Percentiles rank a stretch among this genome's conserved stretches.
These are phyloP conservation scores for Stygiomarasmius scandens DNA, from an alignment of 1,284 basidiomycete species.

Conservation along the genomic window DNA sequence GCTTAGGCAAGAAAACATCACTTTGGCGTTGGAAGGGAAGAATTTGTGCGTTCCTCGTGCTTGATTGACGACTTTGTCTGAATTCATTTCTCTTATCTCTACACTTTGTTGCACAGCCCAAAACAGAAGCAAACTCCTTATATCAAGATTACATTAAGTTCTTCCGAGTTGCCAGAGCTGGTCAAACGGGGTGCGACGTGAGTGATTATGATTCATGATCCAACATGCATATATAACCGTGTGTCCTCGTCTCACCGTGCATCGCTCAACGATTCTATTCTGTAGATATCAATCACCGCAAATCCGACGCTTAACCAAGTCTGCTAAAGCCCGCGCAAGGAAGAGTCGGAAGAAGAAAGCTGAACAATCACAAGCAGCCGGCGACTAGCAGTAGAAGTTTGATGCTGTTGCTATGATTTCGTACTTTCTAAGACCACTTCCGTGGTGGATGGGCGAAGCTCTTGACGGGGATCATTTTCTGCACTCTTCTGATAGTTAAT, in stretches of 20 bases:
- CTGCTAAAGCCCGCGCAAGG: conserved; percentile 58
- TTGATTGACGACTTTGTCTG: not conserved
- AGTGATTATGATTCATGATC: conserved; percentile 21
- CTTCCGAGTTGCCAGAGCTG: conserved; percentile 47
- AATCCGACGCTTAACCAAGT: conserved; percentile 56
- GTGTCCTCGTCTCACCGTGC: not conserved
- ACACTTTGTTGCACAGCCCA: conserved; percentile 41
- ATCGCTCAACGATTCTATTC: not conserved
- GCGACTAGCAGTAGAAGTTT: too few species aligned
- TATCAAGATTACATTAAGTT: conserved; percentile 74
- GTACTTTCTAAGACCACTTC: too few species aligned
- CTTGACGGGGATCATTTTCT: too few species aligned
- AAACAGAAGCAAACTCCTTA: conserved; percentile 69
- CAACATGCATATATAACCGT: too few species aligned
- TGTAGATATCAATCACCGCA: conserved; percentile 59
- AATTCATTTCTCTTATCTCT: not conserved
- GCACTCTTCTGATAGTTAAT: too few species aligned
- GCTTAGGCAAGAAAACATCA: conserved; percentile 33
- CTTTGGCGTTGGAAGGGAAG: conserved; percentile 45
- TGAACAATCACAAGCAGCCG: too few species aligned
- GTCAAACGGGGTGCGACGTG: conserved; percentile 53
- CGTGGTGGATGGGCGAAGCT: too few species aligned
- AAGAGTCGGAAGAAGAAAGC: conserved; percentile 34
- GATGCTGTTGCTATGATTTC: not conserved
- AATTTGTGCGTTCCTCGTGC: conserved; percentile 57